These are phyloP conservation scores for Chionographis japonica DNA, from an alignment of 106 monocot species.

Conservation along the genomic window DNA sequence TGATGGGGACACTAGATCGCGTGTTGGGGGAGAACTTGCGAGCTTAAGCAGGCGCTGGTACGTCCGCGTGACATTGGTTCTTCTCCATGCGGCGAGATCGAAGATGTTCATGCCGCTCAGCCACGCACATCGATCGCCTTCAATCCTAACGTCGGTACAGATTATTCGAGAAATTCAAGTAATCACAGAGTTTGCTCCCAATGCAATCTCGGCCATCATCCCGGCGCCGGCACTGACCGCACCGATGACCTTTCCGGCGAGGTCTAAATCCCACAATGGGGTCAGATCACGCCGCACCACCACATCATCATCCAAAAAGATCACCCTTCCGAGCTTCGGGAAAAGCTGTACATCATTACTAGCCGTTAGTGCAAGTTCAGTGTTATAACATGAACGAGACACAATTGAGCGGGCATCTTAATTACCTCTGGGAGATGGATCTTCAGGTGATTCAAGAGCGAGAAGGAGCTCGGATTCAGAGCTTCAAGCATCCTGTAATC, in stretches of 20 bases:
- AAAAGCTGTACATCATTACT: constrained; percentile 26
- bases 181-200: constrained; percentile 25
- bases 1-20: no score
- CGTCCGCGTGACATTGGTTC: constrained; percentile 32
- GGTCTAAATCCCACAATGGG: constrained; percentile 44
- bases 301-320: constrained; percentile 65
- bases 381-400: not conserved
- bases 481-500: constrained; percentile 29
- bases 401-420: not conserved
- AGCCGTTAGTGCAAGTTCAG: no score
- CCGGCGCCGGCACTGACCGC: constrained; percentile 15
- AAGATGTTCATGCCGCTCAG: constrained; percentile 46
- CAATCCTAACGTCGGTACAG: constrained; percentile 10
- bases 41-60: constrained; percentile 52
- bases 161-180: constrained; percentile 61
- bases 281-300: constrained; percentile 49
- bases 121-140: constrained; percentile 39
- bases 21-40: constrained; percentile 26
- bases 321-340: constrained; percentile 55
- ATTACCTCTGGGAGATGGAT: constrained; percentile 67
- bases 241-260: constrained; percentile 37
- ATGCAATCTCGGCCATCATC: constrained; percentile 11
- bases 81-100: constrained; percentile 46
- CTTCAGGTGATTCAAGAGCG: constrained; percentile 53
- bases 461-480: constrained; percentile 40